Evolutionary conservation across 192 early-diverging fungal species (phyloP).

Genomic region (Dissophora globulifera): DNA sequence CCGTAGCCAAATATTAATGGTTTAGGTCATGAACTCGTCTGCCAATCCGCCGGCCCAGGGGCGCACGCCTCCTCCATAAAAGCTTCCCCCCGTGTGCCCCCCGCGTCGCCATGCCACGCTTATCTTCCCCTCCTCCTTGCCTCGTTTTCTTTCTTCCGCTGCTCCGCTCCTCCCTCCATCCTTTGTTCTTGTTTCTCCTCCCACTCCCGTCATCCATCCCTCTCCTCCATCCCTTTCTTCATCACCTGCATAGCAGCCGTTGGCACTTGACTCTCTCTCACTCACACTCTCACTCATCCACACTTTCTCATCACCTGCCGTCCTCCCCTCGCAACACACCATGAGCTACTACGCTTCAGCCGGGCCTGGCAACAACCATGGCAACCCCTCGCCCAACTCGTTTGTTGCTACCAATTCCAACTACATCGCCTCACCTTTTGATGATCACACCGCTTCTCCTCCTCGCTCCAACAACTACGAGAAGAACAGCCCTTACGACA

Average conservation of each 20-base stretch:
- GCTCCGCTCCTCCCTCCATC: constrained; percentile 10
- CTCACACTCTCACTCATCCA: background rate
- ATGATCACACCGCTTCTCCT: constrained; percentile 3
- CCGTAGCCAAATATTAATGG: too few relatives aligned
- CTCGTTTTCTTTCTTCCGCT: constrained; percentile 8
- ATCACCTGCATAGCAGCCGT: background rate
- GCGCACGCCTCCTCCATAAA: too few relatives aligned
- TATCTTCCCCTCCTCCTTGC: too few relatives aligned
- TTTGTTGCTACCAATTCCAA: constrained; percentile 9
- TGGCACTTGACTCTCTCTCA: background rate
- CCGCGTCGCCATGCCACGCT: too few relatives aligned
- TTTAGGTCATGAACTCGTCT: too few relatives aligned
- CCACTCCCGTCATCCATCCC: constrained; percentile 14
- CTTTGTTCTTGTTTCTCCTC: constrained; percentile 14
- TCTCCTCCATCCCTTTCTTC: background rate
- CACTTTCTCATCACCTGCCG: too few relatives aligned
- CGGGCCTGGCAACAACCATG: too few relatives aligned
- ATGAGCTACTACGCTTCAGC: constrained; percentile 22
- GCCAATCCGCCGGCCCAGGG: too few relatives aligned
- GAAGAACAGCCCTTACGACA: constrained; percentile 12
- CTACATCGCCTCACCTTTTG: constrained; percentile 29
- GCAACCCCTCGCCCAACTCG: too few relatives aligned
- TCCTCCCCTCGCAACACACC: background rate
- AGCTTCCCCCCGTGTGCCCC: too few relatives aligned
- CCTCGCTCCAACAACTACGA: constrained; percentile 6